Base-by-base conservation (phyloP, 495 filamentous ascomycete species). In the Talaromyces nanjingensis region DNA sequence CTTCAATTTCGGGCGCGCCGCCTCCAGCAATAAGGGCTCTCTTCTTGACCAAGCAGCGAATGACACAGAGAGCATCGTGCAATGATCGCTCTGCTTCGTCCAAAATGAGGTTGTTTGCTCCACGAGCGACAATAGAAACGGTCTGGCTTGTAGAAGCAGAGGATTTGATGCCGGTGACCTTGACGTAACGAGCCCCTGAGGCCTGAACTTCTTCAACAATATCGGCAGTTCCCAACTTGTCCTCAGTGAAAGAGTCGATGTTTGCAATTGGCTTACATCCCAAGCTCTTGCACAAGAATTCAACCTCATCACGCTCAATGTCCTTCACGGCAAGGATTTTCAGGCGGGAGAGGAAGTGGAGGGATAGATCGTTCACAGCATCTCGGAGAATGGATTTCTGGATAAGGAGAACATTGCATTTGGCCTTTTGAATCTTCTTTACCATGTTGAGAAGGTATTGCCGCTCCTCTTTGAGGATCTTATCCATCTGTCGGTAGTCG, bases 381-480 rank as follows among this genome's bases (percentile, higher is more conserved):
- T 98, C 94, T 68, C 94, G 86, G 53, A 98, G 86, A 68, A 98
- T 98, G 18, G 93, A 97, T 77, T 98, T 98, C 72, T 98, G 94
- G 68, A 98, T 97, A 68, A 98, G 83, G 61, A 98, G 87, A 34
- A 98, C 96, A 71, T 98, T 98, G 82, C 94, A 98, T 79, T 97
- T 97, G 68, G 92, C 93, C 83, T 97, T 98, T 80, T 97, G 96
- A 79, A 98, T 98, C 85, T 97, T 98, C 86, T 98, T 98, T 71
- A 92, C 92, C 86, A 98, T 91, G 79, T 97, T 97, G 53, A 98
- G 86, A 64, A 98, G 83, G 77, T 98, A 98, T 64, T 92, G 91
- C 64, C 96, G 91, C 81, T 98, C 94, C 79, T 98, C 94, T 77
- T 98, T 98, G 62, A 98, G 83, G 68, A 98, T 98, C 83, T 97